phyloP scores from a whole-genome alignment of 208 protist genomes.

The Crithidia brevicula region DNA sequence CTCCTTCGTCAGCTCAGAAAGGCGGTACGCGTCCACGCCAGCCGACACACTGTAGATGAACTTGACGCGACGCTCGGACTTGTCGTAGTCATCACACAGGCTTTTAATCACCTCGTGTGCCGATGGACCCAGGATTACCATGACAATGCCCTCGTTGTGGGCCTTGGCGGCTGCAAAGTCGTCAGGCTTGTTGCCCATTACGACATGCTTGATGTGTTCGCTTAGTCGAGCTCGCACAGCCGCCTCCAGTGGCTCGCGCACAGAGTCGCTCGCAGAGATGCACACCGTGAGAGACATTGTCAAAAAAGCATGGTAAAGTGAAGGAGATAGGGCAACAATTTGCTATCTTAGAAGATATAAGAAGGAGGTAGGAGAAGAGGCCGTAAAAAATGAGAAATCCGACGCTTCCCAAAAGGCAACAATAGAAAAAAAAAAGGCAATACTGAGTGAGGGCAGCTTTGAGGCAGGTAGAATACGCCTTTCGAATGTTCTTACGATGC shows the following conservation, averaged over 20 bases:
- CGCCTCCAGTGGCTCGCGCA: not conserved
- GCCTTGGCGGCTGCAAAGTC: slow-evolving; percentile 6
- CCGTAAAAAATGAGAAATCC: too few species aligned
- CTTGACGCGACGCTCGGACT: slow-evolving; percentile 54
- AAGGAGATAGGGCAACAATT: not conserved
- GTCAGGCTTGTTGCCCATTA: not conserved
- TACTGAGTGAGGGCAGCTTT: too few species aligned
- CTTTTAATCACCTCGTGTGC: slow-evolving; percentile 56
- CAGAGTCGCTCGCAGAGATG: not conserved
- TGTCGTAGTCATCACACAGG: slow-evolving; percentile 68
- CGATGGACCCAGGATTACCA: slow-evolving; percentile 4
- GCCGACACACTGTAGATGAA: slow-evolving; percentile 82
- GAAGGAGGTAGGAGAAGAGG: too few species aligned
- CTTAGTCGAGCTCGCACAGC: not conserved
- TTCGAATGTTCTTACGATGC: too few species aligned
- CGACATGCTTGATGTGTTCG: not conserved
- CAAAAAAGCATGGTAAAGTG: not conserved
- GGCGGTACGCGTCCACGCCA: slow-evolving; percentile 71
- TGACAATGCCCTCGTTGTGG: slow-evolving; percentile 11
- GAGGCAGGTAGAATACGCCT: too few species aligned
- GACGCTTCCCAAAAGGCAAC: too few species aligned
- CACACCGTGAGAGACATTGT: slow-evolving; percentile 8
- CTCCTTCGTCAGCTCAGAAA: slow-evolving; percentile 47
- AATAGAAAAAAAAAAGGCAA: too few species aligned
- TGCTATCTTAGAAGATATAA: too few species aligned